These are phyloP conservation scores for Musa balbisiana DNA, from an alignment of 202 grass and related monocot genomes.

Conservation along the genomic window DNA sequence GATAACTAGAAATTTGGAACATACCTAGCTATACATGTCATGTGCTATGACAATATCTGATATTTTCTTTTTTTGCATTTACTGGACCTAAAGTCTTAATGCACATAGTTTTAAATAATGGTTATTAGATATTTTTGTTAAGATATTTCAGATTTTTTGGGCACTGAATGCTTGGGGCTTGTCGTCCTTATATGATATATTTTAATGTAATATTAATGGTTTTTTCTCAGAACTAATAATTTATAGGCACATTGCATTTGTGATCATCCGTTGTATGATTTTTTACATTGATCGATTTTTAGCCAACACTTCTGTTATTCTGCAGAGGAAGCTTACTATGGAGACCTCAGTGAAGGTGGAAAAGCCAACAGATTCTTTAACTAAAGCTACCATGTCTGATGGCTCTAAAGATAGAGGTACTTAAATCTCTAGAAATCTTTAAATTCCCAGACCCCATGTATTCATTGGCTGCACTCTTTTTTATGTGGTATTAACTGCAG, in stretches of 20 bases:
- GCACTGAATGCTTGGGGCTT: too few species aligned
- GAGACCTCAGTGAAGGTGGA: not conserved
- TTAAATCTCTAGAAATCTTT: not conserved
- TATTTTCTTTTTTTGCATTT: too few species aligned
- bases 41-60: too few species aligned
- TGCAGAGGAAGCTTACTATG: slow-evolving; percentile 26
- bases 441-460: not conserved
- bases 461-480: not conserved
- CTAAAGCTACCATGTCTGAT: slow-evolving; percentile 23
- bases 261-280: not conserved
- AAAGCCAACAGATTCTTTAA: slow-evolving; percentile 42
- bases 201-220: too few species aligned
- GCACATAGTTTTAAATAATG: too few species aligned
- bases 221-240: not conserved
- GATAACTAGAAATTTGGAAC: too few species aligned
- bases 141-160: too few species aligned
- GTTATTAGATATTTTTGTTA: too few species aligned
- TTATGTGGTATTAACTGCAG: too few species aligned
- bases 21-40: too few species aligned
- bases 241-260: not conserved
- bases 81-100: too few species aligned
- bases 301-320: not conserved
- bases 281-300: not conserved
- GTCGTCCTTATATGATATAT: too few species aligned
- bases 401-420: slow-evolving; percentile 30